Evolutionary conservation across 129 eudicot species (phyloP), one percentile per base, ranked within the genome.

Genomic region (Flaveria robusta): DNA sequence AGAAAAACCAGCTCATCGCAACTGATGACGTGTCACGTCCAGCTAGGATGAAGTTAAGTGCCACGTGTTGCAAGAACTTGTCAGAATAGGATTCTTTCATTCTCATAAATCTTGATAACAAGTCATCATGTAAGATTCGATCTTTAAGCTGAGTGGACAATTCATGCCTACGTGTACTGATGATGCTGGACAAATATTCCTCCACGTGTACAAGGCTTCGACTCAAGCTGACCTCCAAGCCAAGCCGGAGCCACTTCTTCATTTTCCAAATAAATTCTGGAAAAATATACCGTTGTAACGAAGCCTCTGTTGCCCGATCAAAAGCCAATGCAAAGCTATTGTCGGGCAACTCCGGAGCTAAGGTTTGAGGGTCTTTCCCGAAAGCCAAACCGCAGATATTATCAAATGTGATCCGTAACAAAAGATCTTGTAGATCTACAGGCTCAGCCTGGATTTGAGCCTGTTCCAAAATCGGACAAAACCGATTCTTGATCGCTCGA

Each of bases 21-120:
- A 86, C 98, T 1, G 98, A 93, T 65, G 98, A 90, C 68, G 98
- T 92, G 95, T 92, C 98, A 3, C 98, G 94, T 66, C 98, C 98
- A 80, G 98, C 98, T 74, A 93, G 91, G 95, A 93, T 93, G 89
- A 93, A 93, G 62, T 87, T 93, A 75, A 93, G 91, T 46, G 98
- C 97, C 92, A 93, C 98, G 77, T 93, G 95, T 82, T 93, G 96
- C 52, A 93, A 37, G 70, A 85, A 88, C 13, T 84, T 85, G 75
- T 93, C 98, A 0, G 98, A 76, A 70, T 92, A 90, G 12, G 95
- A 83, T 71, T 93, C 92, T 13, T 90, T 90, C 68, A 85, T 93
- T 87, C 79, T 90, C 97, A 93, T 90, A 77, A 93, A 93, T 74
- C 98, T 90, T 0, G 98, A 88, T 19, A 93, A 78, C 88, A 93